These are phyloP conservation scores for Dipteronia dyeriana DNA, from an alignment of 345 rosid species.

Conservation along the genomic window DNA sequence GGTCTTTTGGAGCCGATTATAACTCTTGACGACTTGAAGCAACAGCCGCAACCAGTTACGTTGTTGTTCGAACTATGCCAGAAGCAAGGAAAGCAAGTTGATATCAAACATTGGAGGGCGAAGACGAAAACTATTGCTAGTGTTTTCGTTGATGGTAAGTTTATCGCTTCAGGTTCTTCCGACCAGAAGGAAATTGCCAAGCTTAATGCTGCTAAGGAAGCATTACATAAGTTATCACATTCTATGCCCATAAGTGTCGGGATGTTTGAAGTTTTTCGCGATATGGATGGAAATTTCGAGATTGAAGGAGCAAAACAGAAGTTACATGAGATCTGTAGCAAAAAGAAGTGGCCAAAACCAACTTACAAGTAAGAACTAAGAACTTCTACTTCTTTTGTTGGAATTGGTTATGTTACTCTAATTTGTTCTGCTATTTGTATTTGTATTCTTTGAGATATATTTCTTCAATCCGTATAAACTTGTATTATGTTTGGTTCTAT, in stretches of 20 bases:
- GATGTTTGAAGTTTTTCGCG: slow-evolving; percentile 1
- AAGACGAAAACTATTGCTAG: slow-evolving; percentile 39
- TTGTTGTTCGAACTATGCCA: slow-evolving; percentile 60
- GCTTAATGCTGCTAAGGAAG: slow-evolving; percentile 65
- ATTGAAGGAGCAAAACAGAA: slow-evolving; percentile 62
- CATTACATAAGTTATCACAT: slow-evolving; percentile 45
- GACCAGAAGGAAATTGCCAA: slow-evolving; percentile 64
- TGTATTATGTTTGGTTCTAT: background rate
- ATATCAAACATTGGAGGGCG: slow-evolving; percentile 41
- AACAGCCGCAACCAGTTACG: slow-evolving; percentile 73
- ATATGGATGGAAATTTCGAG: slow-evolving; percentile 24
- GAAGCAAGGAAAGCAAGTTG: slow-evolving; percentile 55
- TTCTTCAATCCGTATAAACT: background rate
- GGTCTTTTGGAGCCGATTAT: slow-evolving; percentile 71
- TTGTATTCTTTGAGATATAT: background rate
- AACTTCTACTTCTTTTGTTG: background rate
- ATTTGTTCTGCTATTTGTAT: background rate
- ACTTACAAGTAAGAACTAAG: slow-evolving; percentile 56
- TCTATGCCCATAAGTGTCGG: slow-evolving; percentile 18
- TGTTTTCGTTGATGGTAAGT: slow-evolving; percentile 51
- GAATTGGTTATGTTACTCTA: background rate
- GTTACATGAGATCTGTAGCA: slow-evolving; percentile 55
- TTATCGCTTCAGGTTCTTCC: slow-evolving; percentile 55
- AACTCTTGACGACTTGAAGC: slow-evolving; percentile 52
- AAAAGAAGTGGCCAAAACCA: slow-evolving; percentile 73